phyloP scores from a whole-genome alignment of 164 flowering plant species.

The Aristolochia fimbriata region DNA sequence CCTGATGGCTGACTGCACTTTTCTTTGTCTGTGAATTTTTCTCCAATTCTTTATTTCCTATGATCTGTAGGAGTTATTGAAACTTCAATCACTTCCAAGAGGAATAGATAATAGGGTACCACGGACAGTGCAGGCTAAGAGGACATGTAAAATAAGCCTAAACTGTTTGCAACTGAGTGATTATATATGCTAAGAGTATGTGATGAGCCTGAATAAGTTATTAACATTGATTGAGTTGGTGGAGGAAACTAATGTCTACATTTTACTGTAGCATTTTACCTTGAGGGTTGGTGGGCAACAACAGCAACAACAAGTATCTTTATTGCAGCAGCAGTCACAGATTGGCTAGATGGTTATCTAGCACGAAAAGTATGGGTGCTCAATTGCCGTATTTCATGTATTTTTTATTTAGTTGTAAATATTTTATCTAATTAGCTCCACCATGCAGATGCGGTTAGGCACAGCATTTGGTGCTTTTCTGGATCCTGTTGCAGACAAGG shows the following conservation, averaged over 20 bases:
- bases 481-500: slow-evolving; percentile 99
- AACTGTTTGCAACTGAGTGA: too few relatives aligned
- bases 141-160: too few relatives aligned
- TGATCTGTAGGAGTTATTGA: too few relatives aligned
- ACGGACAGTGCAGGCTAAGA: too few relatives aligned
- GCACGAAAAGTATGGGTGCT: slow-evolving; percentile 63
- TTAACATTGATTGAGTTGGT: neutral
- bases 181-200: too few relatives aligned
- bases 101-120: too few relatives aligned
- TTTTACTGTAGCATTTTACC: slow-evolving; percentile 52
- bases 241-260: slow-evolving; percentile 10
- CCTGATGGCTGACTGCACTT: neutral
- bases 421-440: slow-evolving; percentile 7
- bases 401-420: neutral
- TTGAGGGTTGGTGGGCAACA: slow-evolving; percentile 72
- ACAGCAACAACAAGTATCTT: slow-evolving; percentile 79
- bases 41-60: too few relatives aligned
- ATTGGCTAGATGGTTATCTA: slow-evolving; percentile 98
- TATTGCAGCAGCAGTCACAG: slow-evolving; percentile 84
- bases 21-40: neutral
- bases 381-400: slow-evolving; percentile 1
- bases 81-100: too few relatives aligned
- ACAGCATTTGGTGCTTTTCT: slow-evolving; percentile 94
- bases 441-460: slow-evolving; percentile 63
- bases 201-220: neutral